Percentiles rank a stretch among this genome's conserved stretches.
phyloP scores from a whole-genome alignment of 495 filamentous ascomycete species.

The Zalerion maritima region DNA sequence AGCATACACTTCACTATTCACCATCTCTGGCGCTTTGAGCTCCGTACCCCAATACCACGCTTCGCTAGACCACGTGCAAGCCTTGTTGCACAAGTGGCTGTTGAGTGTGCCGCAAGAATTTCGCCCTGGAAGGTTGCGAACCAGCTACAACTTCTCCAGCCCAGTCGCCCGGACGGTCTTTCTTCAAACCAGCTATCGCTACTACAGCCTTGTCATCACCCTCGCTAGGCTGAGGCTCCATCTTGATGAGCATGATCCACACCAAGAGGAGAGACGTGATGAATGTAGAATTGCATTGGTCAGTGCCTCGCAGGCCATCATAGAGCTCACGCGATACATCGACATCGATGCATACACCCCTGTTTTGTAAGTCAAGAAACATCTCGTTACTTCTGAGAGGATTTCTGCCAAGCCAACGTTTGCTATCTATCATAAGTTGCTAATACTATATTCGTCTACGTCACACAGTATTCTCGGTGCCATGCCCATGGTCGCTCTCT shows the following conservation, averaged over 20 bases:
- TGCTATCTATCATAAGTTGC: too few relatives aligned
- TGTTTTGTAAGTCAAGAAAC: slow-evolving; percentile 9
- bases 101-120: slow-evolving; percentile 8
- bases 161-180: too few relatives aligned
- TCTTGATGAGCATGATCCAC: slow-evolving; percentile 6
- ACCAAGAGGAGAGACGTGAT: too few relatives aligned
- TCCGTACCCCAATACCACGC: slow-evolving; percentile 4
- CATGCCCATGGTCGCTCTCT: slow-evolving; percentile 14
- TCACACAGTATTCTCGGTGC: slow-evolving; percentile 7
- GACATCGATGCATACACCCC: slow-evolving; percentile 12
- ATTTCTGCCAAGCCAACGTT: too few relatives aligned
- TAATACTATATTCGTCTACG: too few relatives aligned
- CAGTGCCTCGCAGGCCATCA: slow-evolving; percentile 5
- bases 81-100: slow-evolving; percentile 12
- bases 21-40: slow-evolving; percentile 11
- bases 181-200: too few relatives aligned
- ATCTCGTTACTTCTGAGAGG: background rate
- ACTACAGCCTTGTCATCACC: slow-evolving; percentile 12
- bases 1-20: slow-evolving; percentile 16
- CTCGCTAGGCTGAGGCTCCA: slow-evolving; percentile 13
- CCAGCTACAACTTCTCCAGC: slow-evolving; percentile 2
- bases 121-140: slow-evolving; percentile 7
- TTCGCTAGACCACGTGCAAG: slow-evolving; percentile 8
- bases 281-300: too few relatives aligned
- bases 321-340: slow-evolving; percentile 15